Conservation (phyloP, 768 basidiomycete genomes). For the Auricularia sp. region DNA sequence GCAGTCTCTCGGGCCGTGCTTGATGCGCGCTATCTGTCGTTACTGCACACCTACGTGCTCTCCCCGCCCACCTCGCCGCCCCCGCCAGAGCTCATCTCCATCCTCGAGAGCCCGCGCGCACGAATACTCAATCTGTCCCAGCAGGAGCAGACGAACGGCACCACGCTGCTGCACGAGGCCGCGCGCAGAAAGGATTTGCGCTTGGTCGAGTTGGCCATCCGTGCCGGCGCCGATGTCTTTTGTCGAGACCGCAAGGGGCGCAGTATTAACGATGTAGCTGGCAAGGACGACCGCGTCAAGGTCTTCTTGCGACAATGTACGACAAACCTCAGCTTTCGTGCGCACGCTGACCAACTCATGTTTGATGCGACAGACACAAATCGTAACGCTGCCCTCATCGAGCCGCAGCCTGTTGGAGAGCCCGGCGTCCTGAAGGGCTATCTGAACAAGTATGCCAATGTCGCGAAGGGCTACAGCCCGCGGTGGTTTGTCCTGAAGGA, state of each 20-base stretch:
- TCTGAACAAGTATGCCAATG: conserved; percentile 86
- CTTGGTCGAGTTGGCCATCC: conserved; percentile 73
- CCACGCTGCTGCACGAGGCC: conserved; percentile 78
- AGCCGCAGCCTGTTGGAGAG: conserved; percentile 32
- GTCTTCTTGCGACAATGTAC: conserved; percentile 77
- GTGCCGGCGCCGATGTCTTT: conserved; percentile 84
- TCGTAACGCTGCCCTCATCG: conserved; percentile 63
- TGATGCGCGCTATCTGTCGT: conserved; percentile 62
- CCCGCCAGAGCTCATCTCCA: conserved; percentile 33
- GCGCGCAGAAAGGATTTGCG: conserved; percentile 69
- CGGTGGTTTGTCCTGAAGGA: conserved; percentile 88
- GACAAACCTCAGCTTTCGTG: conserved; percentile 17
- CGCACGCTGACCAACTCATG: not conserved
- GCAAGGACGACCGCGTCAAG: conserved; percentile 71
- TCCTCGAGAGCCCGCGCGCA: conserved; percentile 60
- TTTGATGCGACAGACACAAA: conserved; percentile 48
- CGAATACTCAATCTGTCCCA: conserved; percentile 68
- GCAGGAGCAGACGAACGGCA: conserved; percentile 68
- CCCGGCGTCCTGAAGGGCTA: conserved; percentile 65
- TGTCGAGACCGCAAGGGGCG: conserved; percentile 67
- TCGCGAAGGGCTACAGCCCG: conserved; percentile 79
- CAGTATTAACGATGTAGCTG: conserved; percentile 52
- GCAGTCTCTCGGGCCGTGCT: conserved; percentile 70
- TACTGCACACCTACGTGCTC: conserved; percentile 63
- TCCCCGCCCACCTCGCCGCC: conserved; percentile 33